Conservation (phyloP, 2,329 filamentous ascomycete species). For the Fusarium subtropicale region DNA sequence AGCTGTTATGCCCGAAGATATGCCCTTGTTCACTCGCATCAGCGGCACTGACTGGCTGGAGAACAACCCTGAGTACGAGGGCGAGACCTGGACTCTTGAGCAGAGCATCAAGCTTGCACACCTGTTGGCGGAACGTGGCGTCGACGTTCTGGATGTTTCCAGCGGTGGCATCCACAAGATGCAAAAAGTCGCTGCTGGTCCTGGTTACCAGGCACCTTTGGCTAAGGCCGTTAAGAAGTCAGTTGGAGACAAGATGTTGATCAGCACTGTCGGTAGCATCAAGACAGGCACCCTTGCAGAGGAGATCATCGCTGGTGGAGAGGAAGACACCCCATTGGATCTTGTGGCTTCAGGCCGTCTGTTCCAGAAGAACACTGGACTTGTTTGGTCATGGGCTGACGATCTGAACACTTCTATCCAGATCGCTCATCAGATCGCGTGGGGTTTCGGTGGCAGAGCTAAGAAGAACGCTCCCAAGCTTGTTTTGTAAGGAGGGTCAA, state of each 20-base stretch:
- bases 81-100: conserved; percentile 74
- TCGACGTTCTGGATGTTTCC: conserved; percentile 82
- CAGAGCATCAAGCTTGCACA: conserved; percentile 73
- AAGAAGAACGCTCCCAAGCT: not conserved
- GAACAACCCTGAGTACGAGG: conserved; percentile 73
- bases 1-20: conserved; percentile 69
- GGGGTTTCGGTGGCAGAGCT: not conserved
- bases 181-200: not conserved
- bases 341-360: not conserved
- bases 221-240: not conserved
- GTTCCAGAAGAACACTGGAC: not conserved
- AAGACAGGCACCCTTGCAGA: not conserved
- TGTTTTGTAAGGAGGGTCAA: not conserved
- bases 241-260: not conserved
- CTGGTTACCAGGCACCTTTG: not conserved
- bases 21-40: conserved; percentile 79
- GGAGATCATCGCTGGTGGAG: not conserved
- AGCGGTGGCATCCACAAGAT: not conserved
- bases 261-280: not conserved
- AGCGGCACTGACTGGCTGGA: conserved; percentile 62
- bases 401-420: not conserved
- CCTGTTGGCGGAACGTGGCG: conserved; percentile 71
- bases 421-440: not conserved
- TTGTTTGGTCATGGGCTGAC: not conserved
- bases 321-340: not conserved